A percentile compares a stretch with the other conserved stretches of the same genome.
phyloP scores from a whole-genome alignment of 2,329 filamentous ascomycete species.

The Aspergillus tubingensis region DNA sequence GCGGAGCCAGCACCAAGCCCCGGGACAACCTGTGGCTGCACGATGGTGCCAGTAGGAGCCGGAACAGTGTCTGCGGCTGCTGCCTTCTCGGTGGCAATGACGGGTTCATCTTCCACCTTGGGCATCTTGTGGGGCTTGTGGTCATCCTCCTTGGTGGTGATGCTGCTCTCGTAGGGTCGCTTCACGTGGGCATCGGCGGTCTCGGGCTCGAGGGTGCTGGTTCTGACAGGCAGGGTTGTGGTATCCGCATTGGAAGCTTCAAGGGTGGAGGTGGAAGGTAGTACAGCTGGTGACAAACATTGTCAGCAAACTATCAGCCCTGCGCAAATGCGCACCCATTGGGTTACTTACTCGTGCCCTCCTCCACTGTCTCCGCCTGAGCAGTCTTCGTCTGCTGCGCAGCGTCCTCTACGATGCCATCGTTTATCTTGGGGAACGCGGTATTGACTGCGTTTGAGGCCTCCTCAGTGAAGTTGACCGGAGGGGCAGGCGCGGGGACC shows the following conservation, averaged over 20 bases:
- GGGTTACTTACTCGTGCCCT: conserved; percentile 10
- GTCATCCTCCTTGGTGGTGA: conserved; percentile 33
- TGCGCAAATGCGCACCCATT: background rate
- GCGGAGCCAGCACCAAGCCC: conserved; percentile 23
- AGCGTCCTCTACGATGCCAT: conserved; percentile 13
- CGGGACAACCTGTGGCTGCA: conserved; percentile 25
- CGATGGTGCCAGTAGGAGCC: conserved; percentile 6
- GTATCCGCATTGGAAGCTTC: conserved; percentile 14
- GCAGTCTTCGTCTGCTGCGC: conserved; percentile 11
- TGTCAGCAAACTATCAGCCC: conserved; percentile 6
- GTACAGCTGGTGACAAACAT: background rate
- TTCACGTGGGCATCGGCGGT: conserved; percentile 30
- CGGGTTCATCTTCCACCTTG: conserved; percentile 32
- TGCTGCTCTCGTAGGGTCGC: conserved; percentile 40
- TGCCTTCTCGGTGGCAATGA: conserved; percentile 11
- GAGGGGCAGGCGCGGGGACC: conserved; percentile 13
- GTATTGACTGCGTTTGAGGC: conserved; percentile 12
- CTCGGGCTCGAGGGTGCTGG: conserved; percentile 17
- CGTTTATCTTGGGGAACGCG: conserved; percentile 9
- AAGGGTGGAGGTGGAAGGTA: conserved; percentile 15
- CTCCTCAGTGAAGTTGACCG: conserved; percentile 13
- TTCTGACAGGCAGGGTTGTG: conserved; percentile 23
- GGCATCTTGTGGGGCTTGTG: conserved; percentile 39
- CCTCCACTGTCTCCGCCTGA: background rate
- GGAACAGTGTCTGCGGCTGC: conserved; percentile 1